phyloP scores from a whole-genome alignment of 140 eudicot species.

The Ambrosia hybrid region DNA sequence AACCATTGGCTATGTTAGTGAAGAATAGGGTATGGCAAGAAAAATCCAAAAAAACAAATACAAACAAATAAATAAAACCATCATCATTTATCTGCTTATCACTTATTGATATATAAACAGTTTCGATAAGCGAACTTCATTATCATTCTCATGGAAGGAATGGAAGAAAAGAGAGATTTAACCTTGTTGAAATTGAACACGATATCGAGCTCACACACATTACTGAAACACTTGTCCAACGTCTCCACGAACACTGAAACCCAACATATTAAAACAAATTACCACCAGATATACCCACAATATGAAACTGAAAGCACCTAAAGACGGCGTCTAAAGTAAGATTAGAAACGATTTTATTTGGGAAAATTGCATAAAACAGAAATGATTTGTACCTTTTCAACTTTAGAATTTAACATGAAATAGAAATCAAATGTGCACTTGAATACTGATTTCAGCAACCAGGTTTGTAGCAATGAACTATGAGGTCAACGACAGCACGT shows the following conservation, averaged over 20 bases:
- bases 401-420: not conserved
- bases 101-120: not conserved
- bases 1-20: no score
- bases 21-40: no score
- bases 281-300: slow-evolving; percentile 4
- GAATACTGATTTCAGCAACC: not conserved
- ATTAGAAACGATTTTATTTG: not conserved
- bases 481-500: not conserved
- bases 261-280: slow-evolving; percentile 20
- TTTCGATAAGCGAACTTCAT: not conserved
- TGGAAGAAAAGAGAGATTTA: slow-evolving; percentile 5
- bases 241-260: slow-evolving; percentile 73
- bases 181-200: slow-evolving; percentile 72
- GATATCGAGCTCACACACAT: slow-evolving; percentile 61
- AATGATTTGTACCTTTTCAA: not conserved
- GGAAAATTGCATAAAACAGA: not conserved
- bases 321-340: not conserved
- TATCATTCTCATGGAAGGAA: slow-evolving; percentile 12
- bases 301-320: not conserved
- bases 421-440: not conserved
- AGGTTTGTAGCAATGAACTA: not conserved
- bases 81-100: no score
- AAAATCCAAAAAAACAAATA: no score
- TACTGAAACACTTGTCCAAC: slow-evolving; percentile 64
- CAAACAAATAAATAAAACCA: no score